A percentile compares a stretch with the other conserved stretches of the same genome.
Evolutionary conservation across 208 protist genomes (phyloP).

Genomic region (Leishmania aethiopica): DNA sequence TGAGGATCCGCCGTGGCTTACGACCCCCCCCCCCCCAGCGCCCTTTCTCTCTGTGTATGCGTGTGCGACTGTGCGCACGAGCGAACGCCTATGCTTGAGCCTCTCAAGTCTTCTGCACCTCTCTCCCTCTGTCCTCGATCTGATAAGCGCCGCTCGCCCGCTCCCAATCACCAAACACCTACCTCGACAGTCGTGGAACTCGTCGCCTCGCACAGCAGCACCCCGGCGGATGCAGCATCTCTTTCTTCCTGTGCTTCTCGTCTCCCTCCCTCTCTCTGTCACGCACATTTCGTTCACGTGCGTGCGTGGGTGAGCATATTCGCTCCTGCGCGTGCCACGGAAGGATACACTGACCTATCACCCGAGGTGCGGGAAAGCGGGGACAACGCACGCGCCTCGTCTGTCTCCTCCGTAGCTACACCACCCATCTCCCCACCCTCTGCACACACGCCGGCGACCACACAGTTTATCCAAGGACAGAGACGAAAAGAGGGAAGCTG

Average conservation of each 20-base stretch:
- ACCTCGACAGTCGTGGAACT: background rate
- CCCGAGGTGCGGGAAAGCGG: background rate
- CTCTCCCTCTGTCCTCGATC: constrained; percentile 14
- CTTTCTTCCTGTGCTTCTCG: background rate
- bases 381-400: background rate
- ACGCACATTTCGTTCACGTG: background rate
- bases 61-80: background rate
- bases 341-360: background rate
- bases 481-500: background rate
- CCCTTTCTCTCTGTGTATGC: background rate
- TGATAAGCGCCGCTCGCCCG: background rate
- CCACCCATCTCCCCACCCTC: background rate
- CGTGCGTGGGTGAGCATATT: background rate
- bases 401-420: background rate
- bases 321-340: background rate
- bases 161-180: background rate
- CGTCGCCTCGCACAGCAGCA: background rate
- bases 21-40: background rate
- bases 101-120: background rate
- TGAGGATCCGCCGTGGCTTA: background rate
- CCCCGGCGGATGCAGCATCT: background rate
- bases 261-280: background rate
- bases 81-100: background rate
- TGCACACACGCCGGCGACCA: background rate
- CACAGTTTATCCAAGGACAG: background rate